These are phyloP conservation scores for Candida berthetii DNA, from an alignment of 805 yeast genomes.

Conservation along the genomic window DNA sequence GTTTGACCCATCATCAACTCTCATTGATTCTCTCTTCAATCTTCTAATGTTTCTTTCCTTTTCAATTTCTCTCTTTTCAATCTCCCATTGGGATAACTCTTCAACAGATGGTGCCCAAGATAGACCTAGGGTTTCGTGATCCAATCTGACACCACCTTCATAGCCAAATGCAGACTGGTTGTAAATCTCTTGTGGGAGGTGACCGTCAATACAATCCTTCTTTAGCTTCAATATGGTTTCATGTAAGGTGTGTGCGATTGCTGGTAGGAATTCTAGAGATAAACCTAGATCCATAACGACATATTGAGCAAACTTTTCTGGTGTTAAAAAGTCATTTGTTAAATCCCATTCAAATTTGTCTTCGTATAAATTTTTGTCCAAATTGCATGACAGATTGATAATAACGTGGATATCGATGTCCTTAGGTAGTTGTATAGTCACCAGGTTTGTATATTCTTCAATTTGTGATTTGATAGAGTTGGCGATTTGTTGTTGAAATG, in stretches of 20 bases:
- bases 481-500: constrained; percentile 56
- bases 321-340: constrained; percentile 35
- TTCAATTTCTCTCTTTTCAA: constrained; percentile 92
- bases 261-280: constrained; percentile 79
- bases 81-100: constrained; percentile 82
- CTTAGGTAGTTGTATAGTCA: constrained; percentile 59
- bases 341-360: constrained; percentile 96
- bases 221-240: constrained; percentile 73
- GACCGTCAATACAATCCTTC: constrained; percentile 75
- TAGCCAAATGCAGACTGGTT: constrained; percentile 59
- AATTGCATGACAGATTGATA: constrained; percentile 72
- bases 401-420: constrained; percentile 69
- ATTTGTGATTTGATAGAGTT: constrained; percentile 74
- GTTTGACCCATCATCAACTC: constrained; percentile 48
- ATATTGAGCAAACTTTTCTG: constrained; percentile 76
- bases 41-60: constrained; percentile 89
- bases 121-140: constrained; percentile 70
- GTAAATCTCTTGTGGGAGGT: constrained; percentile 40
- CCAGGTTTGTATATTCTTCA: constrained; percentile 62
- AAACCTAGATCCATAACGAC: constrained; percentile 85
- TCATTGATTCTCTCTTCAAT: constrained; percentile 84
- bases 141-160: constrained; percentile 65
- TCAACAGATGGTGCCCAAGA: constrained; percentile 88
- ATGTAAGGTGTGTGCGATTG: constrained; percentile 81
- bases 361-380: constrained; percentile 79